Evolutionary conservation across 2,329 filamentous ascomycete species (phyloP), one percentile per base, ranked within the genome.

Genomic region (Albophoma yamanashiensis): DNA sequence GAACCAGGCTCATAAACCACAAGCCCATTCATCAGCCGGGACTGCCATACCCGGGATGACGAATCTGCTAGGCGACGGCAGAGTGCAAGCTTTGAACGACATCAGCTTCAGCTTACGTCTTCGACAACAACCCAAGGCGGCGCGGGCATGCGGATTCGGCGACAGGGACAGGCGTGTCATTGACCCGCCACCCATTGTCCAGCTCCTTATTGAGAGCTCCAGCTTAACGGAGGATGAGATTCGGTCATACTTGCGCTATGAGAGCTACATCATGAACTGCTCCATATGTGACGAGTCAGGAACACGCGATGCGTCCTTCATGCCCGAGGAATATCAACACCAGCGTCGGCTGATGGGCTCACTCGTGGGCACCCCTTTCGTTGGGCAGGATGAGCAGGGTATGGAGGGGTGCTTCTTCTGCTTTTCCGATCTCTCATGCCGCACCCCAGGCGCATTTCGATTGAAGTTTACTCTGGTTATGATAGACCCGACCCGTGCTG

Each of bases 321-420:
- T 89, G 80, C 85, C 89, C 34, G 81, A 87, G 62, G 88, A 91
- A 66, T 85, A 85, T 67, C 82, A 87, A 53, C 85, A 88, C 61
- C 89, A 90, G 63, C 83, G 89, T 55, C 81, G 89, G 34, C 76
- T 94, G 47, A 93, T 93, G 88, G 90, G 90, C 22, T 89, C 89
- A 9, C 75, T 91, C 9, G 89, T 92, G 4, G 85, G 88, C 8
- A 89, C 87, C 1, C 87, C 89, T 0, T 92, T 91, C 65, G 84
- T 89, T 7, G 89, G 89, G 9, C 80, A 83, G 59, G 90, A 94
- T 69, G 89, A 93, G 67, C 79, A 85, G 58, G 84, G 85, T 58
- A 74, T 83, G 27, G 87, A 91, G 63, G 89, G 90, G 1, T 91
- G 88, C 68, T 94, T 93, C 77, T 94, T 93, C 73, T 91, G 89